phyloP scores from a whole-genome alignment of 176 grass and related monocot species.

The Eragrostis curvula region DNA sequence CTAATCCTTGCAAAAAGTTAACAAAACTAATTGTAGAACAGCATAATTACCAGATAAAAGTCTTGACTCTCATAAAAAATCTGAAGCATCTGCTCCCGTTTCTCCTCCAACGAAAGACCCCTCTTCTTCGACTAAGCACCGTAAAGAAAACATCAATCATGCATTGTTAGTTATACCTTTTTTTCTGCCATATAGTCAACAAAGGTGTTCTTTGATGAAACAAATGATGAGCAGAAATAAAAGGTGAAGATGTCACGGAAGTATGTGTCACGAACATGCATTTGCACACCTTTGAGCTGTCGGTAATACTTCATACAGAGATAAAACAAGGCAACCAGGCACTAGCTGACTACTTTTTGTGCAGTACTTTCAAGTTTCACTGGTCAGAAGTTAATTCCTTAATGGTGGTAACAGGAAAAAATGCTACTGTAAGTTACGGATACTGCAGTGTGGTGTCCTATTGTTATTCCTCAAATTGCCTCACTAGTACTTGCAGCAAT shows the following conservation, averaged over 20 bases:
- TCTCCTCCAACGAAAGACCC: constrained; percentile 94
- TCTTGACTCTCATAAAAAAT: constrained; percentile 89
- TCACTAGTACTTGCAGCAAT: not conserved
- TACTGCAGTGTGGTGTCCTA: not conserved
- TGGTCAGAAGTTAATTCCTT: not conserved
- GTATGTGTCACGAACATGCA: not conserved
- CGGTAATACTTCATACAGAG: not conserved
- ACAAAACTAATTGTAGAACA: not conserved
- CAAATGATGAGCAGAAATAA: not conserved
- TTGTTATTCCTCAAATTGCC: not conserved
- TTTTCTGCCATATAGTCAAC: not conserved
- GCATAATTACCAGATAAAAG: constrained; percentile 77
- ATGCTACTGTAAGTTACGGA: not conserved
- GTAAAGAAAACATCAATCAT: constrained; percentile 27
- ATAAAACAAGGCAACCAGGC: not conserved
- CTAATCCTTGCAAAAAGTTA: constrained; percentile 1
- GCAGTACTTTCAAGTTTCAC: not conserved
- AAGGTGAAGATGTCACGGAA: not conserved
- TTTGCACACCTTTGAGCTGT: not conserved
- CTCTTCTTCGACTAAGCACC: constrained; percentile 92
- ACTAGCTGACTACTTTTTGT: not conserved
- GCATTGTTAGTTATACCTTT: not conserved
- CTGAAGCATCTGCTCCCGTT: constrained; percentile 97
- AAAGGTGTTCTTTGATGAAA: not conserved
- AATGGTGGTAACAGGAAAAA: not conserved